These are phyloP conservation scores for Aphanocladium album DNA, from an alignment of 2,329 filamentous ascomycete species.

Conservation along the genomic window DNA sequence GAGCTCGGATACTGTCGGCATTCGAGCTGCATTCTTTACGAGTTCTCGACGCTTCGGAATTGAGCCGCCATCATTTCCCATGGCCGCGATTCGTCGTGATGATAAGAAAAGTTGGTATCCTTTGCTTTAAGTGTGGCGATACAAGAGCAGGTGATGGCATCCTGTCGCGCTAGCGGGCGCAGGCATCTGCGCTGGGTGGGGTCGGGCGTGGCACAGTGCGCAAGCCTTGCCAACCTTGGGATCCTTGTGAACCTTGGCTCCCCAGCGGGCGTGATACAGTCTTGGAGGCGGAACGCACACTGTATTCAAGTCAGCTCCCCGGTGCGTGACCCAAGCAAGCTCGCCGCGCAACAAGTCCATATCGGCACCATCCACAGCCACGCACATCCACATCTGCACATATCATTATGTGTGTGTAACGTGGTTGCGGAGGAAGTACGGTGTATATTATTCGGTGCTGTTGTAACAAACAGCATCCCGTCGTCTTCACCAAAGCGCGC, in stretches of 20 bases:
- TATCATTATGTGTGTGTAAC: neutral
- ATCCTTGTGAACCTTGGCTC: too few relatives aligned
- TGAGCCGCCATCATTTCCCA: constrained; percentile 97
- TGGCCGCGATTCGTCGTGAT: constrained; percentile 34
- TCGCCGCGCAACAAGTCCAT: neutral
- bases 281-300: neutral
- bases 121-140: neutral
- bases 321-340: neutral
- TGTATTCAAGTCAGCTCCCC: neutral
- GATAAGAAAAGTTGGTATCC: neutral
- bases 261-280: too few relatives aligned
- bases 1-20: constrained; percentile 75
- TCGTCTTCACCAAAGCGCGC: neutral
- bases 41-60: constrained; percentile 95
- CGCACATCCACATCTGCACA: neutral
- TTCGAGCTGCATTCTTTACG: constrained; percentile 85
- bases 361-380: neutral
- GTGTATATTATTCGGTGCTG: neutral
- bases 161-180: neutral
- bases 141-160: neutral
- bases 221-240: neutral
- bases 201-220: constrained; percentile 4
- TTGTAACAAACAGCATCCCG: neutral
- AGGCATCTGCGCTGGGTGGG: constrained; percentile 3
- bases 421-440: neutral